Evolutionary conservation across 352 stramenopile species (phyloP).

Genomic region (Pythium guiyangense): DNA sequence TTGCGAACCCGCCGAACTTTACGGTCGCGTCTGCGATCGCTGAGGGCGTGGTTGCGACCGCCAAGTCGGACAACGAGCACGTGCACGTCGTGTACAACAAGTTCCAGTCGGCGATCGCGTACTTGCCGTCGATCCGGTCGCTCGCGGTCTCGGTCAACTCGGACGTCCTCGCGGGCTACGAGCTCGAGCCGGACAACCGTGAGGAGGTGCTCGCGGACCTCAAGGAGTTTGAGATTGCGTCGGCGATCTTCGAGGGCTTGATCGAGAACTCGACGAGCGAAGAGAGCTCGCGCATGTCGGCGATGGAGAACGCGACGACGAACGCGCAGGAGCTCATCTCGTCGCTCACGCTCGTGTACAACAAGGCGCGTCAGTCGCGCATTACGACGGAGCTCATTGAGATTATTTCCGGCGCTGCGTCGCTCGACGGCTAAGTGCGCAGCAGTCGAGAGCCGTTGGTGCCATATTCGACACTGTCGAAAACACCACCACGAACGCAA

Average conservation of each 20-base stretch:
- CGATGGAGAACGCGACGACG: slow-evolving; percentile 99
- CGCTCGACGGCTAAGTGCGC: slow-evolving; percentile 88
- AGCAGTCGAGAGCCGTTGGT: not conserved
- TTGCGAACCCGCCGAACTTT: slow-evolving; percentile 86
- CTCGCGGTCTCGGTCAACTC: slow-evolving; percentile 51
- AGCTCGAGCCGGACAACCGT: slow-evolving; percentile 98
- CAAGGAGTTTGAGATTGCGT: slow-evolving; percentile 92
- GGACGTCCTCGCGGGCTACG: slow-evolving; percentile 89
- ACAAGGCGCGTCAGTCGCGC: slow-evolving; percentile 92
- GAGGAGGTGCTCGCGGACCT: slow-evolving; percentile 95
- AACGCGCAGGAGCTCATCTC: slow-evolving; percentile 98
- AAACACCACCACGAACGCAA: no score
- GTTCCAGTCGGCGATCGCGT: slow-evolving; percentile 95
- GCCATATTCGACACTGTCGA: not conserved
- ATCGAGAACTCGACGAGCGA: slow-evolving; percentile 98
- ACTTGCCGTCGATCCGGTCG: slow-evolving; percentile 91
- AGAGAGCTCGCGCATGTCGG: slow-evolving; percentile 98
- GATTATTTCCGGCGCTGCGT: slow-evolving; percentile 97
- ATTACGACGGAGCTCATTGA: slow-evolving; percentile 98
- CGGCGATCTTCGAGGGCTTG: slow-evolving; percentile 93
- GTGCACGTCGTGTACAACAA: slow-evolving; percentile 97
- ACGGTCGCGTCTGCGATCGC: slow-evolving; percentile 90
- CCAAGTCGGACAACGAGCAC: slow-evolving; percentile 88
- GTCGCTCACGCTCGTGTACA: slow-evolving; percentile 87
- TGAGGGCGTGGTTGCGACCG: slow-evolving; percentile 68